phyloP scores from a whole-genome alignment of 305 asterid species.

The Withania somnifera region DNA sequence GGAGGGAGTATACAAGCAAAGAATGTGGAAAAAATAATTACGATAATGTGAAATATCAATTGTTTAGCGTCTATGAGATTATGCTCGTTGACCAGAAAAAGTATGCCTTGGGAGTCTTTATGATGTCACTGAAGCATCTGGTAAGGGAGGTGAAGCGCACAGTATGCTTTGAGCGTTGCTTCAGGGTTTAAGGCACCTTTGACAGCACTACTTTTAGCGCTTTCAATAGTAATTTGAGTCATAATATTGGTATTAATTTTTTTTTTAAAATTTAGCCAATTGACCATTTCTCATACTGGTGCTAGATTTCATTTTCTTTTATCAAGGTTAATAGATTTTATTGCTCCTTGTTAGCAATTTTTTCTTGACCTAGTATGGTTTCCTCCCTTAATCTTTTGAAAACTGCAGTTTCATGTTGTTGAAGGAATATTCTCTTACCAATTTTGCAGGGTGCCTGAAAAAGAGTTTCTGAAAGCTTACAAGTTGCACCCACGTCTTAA shows the following conservation, averaged over 20 bases:
- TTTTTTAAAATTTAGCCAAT: background rate
- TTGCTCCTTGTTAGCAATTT: background rate
- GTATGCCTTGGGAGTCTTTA: background rate
- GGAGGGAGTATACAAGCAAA: background rate
- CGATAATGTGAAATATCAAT: background rate
- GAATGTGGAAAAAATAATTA: background rate
- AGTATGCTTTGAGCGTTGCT: background rate
- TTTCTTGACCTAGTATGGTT: background rate
- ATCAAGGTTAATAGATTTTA: background rate
- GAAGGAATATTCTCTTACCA: slow-evolving; percentile 5
- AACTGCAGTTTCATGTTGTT: background rate
- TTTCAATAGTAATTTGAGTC: background rate
- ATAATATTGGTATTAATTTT: background rate
- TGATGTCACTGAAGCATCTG: background rate
- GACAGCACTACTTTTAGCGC: background rate
- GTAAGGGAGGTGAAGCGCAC: background rate
- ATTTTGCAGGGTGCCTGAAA: slow-evolving; percentile 86
- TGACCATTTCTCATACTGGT: background rate
- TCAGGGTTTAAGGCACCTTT: background rate
- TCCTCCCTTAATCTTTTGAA: background rate
- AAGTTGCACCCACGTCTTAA: slow-evolving; percentile 78
- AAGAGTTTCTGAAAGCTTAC: slow-evolving; percentile 71
- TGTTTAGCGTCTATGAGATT: background rate
- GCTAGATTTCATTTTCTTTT: background rate
- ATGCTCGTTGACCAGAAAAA: background rate